These are phyloP conservation scores for Pyrenophora tritici-repentis DNA, from an alignment of 2,329 filamentous ascomycete species.

Conservation along the genomic window DNA sequence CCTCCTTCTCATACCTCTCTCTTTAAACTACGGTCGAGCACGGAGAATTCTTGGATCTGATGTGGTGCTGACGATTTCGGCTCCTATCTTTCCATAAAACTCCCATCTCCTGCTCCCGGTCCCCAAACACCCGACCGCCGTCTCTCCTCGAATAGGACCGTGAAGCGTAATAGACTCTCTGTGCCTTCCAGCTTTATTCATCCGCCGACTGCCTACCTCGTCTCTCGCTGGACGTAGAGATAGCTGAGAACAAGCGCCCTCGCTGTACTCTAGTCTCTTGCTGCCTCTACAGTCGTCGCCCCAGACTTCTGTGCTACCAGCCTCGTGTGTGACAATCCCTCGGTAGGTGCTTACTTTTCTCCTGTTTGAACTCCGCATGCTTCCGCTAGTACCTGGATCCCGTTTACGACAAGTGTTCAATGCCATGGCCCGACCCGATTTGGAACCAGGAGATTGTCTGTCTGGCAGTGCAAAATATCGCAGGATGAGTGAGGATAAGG, in stretches of 20 bases:
- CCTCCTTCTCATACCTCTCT: conserved; percentile 35
- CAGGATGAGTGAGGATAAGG: background rate
- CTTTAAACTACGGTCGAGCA: conserved; percentile 44
- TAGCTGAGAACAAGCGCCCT: conserved; percentile 30
- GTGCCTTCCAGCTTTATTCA: conserved; percentile 34
- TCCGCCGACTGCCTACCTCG: conserved; percentile 22
- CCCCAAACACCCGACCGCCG: conserved; percentile 41
- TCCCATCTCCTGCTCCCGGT: conserved; percentile 45
- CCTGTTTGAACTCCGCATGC: conserved; percentile 12
- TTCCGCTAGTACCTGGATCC: conserved; percentile 1
- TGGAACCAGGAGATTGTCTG: background rate
- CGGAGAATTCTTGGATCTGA: conserved; percentile 46
- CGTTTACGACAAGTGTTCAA: too few species aligned
- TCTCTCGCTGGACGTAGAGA: conserved; percentile 41
- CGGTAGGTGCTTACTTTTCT: conserved; percentile 32
- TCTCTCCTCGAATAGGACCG: conserved; percentile 42
- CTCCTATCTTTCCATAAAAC: conserved; percentile 44
- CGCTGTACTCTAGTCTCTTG: conserved; percentile 44
- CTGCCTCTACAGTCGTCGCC: conserved; percentile 46
- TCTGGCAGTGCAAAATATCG: background rate
- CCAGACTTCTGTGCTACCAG: conserved; percentile 32
- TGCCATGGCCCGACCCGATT: background rate
- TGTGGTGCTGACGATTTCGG: conserved; percentile 45
- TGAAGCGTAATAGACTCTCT: conserved; percentile 39
- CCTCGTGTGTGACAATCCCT: conserved; percentile 34